Evolutionary conservation across 768 basidiomycete genomes (phyloP), one percentile per base, ranked within the genome.

Genomic region (Artomyces pyxidatus): DNA sequence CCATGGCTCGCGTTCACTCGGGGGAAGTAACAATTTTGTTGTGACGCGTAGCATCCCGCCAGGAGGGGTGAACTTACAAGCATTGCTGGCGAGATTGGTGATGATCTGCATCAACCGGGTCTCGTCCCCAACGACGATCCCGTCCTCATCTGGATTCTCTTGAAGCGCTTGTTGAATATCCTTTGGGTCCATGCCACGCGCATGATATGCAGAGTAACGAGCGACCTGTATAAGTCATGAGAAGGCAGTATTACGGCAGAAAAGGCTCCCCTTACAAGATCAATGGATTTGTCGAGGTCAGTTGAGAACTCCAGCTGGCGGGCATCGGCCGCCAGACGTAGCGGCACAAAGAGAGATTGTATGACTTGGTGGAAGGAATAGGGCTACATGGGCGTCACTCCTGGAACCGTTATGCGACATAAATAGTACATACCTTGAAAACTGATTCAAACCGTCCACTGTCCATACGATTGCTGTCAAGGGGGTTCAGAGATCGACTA

Each of bases 391-490:
- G 59, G n/a, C n/a, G n/a, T n/a, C n/a, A n/a, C n/a, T n/a, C n/a
- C n/a, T n/a, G n/a, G n/a, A n/a, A n/a, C n/a, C n/a, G n/a, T n/a
- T n/a, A n/a, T n/a, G n/a, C n/a, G n/a, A n/a, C n/a, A n/a, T n/a
- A n/a, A n/a, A n/a, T n/a, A n/a, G n/a, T n/a, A 7, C 67, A 29
- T 41, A 78, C 77, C 67, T 74, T 71, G 8, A 71, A 72, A 17
- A 78, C 74, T 23, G 78, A 80, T 62, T 88, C 85, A 56, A 96
- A 95, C 45, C 81, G 78, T 3, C 88, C 88, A 49, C 85, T 85
- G 58, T 93, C 89, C 83, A 88, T 86, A 37, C 87, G 81, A 69
- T 88, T 86, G 63, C 86, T 84, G n/a, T n/a, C n/a, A n/a, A n/a
- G n/a, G n/a, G n/a, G n/a, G n/a, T n/a, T n/a, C n/a, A n/a, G n/a